A percentile compares a stretch with the other conserved stretches of the same genome.
Evolutionary conservation across 495 filamentous ascomycete genomes (phyloP).

Genomic region (Tuber calosporum): DNA sequence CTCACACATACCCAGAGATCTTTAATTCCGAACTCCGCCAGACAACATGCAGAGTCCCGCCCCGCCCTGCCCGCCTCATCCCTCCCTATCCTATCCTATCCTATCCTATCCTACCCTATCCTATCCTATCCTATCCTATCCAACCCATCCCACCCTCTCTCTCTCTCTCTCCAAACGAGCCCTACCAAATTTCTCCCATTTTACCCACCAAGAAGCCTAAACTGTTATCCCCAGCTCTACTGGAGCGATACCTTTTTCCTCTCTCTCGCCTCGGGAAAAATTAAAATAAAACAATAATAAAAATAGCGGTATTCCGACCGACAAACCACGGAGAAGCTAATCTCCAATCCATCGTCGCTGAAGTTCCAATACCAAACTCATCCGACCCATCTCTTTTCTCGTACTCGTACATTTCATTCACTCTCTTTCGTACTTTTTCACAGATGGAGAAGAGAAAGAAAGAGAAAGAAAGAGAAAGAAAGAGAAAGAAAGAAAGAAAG

Average conservation of each 20-base stretch:
- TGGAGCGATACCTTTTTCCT: neutral
- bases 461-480: neutral
- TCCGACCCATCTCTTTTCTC: neutral
- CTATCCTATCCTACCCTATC: neutral
- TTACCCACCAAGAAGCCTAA: neutral
- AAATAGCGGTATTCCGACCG: constrained; percentile 1
- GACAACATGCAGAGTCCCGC: neutral
- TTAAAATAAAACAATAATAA: neutral
- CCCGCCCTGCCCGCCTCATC: constrained; percentile 1
- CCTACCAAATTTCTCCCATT: neutral
- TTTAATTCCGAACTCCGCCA: neutral
- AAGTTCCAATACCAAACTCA: neutral
- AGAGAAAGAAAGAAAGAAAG: neutral
- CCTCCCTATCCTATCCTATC: neutral
- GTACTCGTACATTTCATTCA: neutral
- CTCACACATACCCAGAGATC: neutral
- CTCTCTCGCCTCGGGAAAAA: neutral
- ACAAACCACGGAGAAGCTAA: neutral
- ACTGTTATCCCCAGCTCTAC: neutral
- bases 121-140: too few species aligned
- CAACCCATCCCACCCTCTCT: too few species aligned
- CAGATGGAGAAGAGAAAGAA: neutral
- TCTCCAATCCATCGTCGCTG: neutral
- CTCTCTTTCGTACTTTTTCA: neutral
- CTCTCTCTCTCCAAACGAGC: neutral